phyloP scores from a whole-genome alignment of 768 basidiomycete species.

The Boletus subparvulus region DNA sequence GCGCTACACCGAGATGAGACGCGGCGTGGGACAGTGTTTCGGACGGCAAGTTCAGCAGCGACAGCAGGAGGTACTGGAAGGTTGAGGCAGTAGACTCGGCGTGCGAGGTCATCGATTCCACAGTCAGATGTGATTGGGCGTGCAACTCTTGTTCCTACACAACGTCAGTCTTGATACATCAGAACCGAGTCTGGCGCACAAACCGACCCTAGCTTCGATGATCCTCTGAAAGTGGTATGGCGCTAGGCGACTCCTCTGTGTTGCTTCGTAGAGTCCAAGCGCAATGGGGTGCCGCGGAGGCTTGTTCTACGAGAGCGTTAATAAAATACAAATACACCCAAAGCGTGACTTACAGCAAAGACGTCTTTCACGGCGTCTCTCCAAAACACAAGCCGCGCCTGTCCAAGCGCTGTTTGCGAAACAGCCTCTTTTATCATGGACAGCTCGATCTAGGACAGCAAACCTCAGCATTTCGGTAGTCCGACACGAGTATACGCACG shows the following conservation, averaged over 20 bases:
- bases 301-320: constrained; percentile 50
- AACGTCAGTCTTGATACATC: constrained; percentile 22
- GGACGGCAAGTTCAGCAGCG: constrained; percentile 58
- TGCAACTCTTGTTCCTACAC: constrained; percentile 65
- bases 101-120: constrained; percentile 66
- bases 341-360: constrained; percentile 49
- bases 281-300: constrained; percentile 82
- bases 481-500: constrained; percentile 45
- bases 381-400: constrained; percentile 88
- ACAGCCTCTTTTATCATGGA: constrained; percentile 75
- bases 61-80: constrained; percentile 72
- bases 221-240: constrained; percentile 81
- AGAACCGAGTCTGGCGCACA: background rate
- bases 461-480: constrained; percentile 6
- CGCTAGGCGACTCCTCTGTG: constrained; percentile 49
- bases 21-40: constrained; percentile 69
- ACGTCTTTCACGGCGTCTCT: constrained; percentile 73
- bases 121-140: constrained; percentile 61
- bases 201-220: constrained; percentile 75
- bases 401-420: constrained; percentile 71
- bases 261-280: constrained; percentile 63
- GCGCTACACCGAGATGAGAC: constrained; percentile 77
- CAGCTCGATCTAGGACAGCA: constrained; percentile 60
- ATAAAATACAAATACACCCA: constrained; percentile 4
- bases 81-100: constrained; percentile 82